Evolutionary conservation across 352 stramenopile genomes (phyloP).

Genomic region (Phytopythium sindhum): DNA sequence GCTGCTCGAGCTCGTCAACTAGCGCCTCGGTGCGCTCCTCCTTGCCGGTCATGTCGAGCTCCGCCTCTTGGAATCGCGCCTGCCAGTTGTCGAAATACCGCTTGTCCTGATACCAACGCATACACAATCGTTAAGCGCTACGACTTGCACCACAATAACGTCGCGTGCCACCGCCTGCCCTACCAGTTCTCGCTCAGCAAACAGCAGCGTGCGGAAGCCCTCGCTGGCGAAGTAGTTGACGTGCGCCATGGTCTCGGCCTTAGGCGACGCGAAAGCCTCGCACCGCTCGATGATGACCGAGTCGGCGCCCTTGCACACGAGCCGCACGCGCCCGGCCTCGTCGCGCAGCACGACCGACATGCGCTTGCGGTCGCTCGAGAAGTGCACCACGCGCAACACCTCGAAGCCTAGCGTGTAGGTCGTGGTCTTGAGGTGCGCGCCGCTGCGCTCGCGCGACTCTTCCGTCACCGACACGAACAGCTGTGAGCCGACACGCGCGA

Average conservation of each 20-base stretch:
- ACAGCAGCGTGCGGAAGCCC: conserved; percentile 83
- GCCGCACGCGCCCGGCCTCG: conserved; percentile 41
- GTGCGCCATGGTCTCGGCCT: conserved; percentile 60
- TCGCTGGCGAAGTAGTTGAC: conserved; percentile 81
- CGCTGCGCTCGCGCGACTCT: conserved; percentile 41
- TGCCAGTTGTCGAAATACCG: conserved; percentile 72
- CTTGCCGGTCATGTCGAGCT: conserved; percentile 69
- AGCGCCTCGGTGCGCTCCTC: conserved; percentile 53
- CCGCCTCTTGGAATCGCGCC: conserved; percentile 56
- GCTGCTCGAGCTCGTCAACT: conserved; percentile 77
- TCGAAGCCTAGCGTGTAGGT: conserved; percentile 68
- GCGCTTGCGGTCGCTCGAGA: conserved; percentile 75
- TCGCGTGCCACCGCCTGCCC: background rate
- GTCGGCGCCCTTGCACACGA: conserved; percentile 83
- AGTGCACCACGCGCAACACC: conserved; percentile 66
- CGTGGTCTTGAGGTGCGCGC: conserved; percentile 56
- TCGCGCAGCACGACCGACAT: conserved; percentile 83
- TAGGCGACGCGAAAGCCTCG: conserved; percentile 51
- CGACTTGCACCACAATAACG: background rate
- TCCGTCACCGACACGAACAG: conserved; percentile 64
- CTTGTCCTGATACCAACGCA: conserved; percentile 34
- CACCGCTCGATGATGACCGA: conserved; percentile 74
- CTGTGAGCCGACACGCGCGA: conserved; percentile 47
- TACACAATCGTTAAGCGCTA: background rate
- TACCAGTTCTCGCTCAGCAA: conserved; percentile 73